Evolutionary conservation across 106 monocot species (phyloP).

Genomic region (Allium cepa): DNA sequence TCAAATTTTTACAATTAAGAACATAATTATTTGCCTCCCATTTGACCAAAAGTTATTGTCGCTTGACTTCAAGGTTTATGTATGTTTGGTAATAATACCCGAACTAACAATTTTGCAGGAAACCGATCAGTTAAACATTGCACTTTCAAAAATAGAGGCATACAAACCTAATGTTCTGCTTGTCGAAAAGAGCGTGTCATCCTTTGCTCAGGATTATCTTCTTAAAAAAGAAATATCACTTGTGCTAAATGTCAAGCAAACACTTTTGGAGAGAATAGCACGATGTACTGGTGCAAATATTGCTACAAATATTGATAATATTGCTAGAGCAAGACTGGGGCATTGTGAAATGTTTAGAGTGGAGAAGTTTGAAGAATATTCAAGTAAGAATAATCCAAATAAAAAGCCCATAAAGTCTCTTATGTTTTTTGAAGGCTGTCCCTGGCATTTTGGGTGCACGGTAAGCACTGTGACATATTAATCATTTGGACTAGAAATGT

Average conservation of each 20-base stretch:
- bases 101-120: conserved; percentile 34
- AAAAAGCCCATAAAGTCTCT: conserved; percentile 65
- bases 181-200: conserved; percentile 90
- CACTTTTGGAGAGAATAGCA: conserved; percentile 76
- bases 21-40: too few species aligned
- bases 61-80: background rate
- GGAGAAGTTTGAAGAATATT: conserved; percentile 45
- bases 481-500: background rate
- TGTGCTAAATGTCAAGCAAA: conserved; percentile 77
- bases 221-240: conserved; percentile 85
- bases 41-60: too few species aligned
- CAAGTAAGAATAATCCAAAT: conserved; percentile 13
- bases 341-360: conserved; percentile 66
- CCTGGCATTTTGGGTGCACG: conserved; percentile 83
- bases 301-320: conserved; percentile 57
- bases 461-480: conserved; percentile 23
- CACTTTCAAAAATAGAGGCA: conserved; percentile 62
- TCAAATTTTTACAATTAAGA: too few species aligned
- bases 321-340: conserved; percentile 52
- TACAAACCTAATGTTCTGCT: conserved; percentile 72
- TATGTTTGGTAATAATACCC: conserved; percentile 3
- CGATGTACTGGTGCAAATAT: conserved; percentile 82
- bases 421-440: conserved; percentile 97
- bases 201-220: conserved; percentile 75
- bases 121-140: conserved; percentile 47